Evolutionary conservation across 2,329 filamentous ascomycete species (phyloP).

Genomic region (Rosellinia necatrix): DNA sequence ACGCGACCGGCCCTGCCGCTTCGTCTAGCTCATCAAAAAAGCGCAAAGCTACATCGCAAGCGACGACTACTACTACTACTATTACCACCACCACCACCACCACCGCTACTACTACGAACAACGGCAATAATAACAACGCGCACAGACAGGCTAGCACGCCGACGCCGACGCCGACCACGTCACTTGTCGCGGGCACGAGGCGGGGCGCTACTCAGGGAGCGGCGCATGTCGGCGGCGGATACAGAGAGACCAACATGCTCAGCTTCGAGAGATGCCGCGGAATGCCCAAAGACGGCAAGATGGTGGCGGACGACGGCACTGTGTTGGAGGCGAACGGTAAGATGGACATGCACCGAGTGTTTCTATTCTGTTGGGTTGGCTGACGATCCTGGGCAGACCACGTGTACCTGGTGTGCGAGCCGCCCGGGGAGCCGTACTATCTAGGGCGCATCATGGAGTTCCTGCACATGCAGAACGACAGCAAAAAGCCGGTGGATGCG

Average conservation of each 20-base stretch:
- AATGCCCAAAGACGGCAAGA: slow-evolving; percentile 72
- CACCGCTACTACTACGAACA: too few relatives aligned
- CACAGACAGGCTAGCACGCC: slow-evolving; percentile 36
- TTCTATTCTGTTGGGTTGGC: slow-evolving; percentile 42
- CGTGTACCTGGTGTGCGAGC: slow-evolving; percentile 96
- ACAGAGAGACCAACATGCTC: slow-evolving; percentile 81
- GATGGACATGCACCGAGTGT: slow-evolving; percentile 39
- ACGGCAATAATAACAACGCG: too few relatives aligned
- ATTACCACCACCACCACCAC: too few relatives aligned
- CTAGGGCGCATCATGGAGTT: slow-evolving; percentile 98
- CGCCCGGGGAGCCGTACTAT: slow-evolving; percentile 97
- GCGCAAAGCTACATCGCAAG: slow-evolving; percentile 72
- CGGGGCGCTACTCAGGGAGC: slow-evolving; percentile 33
- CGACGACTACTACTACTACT: too few relatives aligned
- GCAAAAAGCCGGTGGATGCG: slow-evolving; percentile 75
- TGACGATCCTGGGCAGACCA: slow-evolving; percentile 58
- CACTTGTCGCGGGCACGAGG: slow-evolving; percentile 37
- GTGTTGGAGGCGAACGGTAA: slow-evolving; percentile 83
- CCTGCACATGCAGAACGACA: slow-evolving; percentile 78
- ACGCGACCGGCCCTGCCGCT: slow-evolving; percentile 28
- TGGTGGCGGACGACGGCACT: slow-evolving; percentile 91
- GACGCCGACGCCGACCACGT: slow-evolving; percentile 31
- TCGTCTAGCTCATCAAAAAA: slow-evolving; percentile 66
- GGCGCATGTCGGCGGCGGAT: slow-evolving; percentile 36
- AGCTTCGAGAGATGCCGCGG: slow-evolving; percentile 77